phyloP scores from a whole-genome alignment of 2,329 filamentous ascomycete genomes.

The Trematosphaeria pertusa region DNA sequence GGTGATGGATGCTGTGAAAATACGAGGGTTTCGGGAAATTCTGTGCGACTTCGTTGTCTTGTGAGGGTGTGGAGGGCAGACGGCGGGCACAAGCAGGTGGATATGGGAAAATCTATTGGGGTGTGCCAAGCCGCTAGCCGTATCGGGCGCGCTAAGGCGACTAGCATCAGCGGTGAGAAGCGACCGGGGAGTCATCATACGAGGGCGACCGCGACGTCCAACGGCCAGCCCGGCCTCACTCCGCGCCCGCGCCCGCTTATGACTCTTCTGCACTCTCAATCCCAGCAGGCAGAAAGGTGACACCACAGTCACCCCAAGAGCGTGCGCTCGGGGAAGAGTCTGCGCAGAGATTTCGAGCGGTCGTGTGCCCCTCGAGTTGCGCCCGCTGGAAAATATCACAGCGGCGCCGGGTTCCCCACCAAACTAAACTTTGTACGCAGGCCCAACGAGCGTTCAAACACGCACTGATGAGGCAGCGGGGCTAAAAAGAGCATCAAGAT shows the following conservation, averaged over 20 bases:
- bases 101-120: no score
- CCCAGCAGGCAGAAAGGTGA: slow-evolving; percentile 1
- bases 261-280: neutral
- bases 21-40: slow-evolving; percentile 29
- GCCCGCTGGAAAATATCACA: neutral
- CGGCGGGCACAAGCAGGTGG: slow-evolving; percentile 23
- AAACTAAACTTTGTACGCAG: slow-evolving; percentile 33
- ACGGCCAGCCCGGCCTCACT: neutral
- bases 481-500: slow-evolving; percentile 29
- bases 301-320: neutral
- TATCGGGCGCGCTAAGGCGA: no score
- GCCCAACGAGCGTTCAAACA: slow-evolving; percentile 21
- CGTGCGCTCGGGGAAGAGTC: neutral
- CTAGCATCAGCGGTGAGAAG: slow-evolving; percentile 28
- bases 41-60: slow-evolving; percentile 52
- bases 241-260: neutral
- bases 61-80: slow-evolving; percentile 40
- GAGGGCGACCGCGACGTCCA: neutral
- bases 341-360: neutral
- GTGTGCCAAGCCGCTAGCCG: no score
- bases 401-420: slow-evolving; percentile 37
- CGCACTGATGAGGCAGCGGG: slow-evolving; percentile 40
- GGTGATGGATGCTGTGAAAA: slow-evolving; percentile 31
- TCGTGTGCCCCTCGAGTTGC: slow-evolving; percentile 19
- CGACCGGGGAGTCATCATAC: slow-evolving; percentile 23